Evolutionary conservation across 768 basidiomycete genomes (phyloP).

Genomic region (Goffeauzyma gilvescens): DNA sequence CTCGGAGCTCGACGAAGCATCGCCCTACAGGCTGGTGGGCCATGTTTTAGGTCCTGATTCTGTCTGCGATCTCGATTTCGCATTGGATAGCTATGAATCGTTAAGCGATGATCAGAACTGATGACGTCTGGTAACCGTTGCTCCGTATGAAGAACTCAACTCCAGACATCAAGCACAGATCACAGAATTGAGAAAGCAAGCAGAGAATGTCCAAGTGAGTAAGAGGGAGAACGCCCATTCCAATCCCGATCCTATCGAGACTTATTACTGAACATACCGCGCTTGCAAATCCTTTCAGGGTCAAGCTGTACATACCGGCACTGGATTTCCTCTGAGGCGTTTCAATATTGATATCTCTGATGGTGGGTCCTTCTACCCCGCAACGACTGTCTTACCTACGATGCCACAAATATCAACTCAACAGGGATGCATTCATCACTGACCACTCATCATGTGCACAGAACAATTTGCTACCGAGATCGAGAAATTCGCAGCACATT

Average conservation of each 20-base stretch:
- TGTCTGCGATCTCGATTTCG: neutral
- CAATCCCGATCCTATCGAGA: neutral
- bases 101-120: no score
- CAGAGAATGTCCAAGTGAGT: conserved; percentile 53
- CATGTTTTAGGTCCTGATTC: no score
- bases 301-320: conserved; percentile 52
- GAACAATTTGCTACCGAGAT: conserved; percentile 83
- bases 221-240: neutral
- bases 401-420: no score
- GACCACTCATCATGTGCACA: no score
- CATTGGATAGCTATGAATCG: conserved; percentile 18
- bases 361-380: conserved; percentile 16
- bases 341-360: conserved; percentile 67
- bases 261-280: conserved; percentile 5
- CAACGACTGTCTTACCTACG: no score
- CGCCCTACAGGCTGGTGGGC: neutral
- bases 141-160: no score
- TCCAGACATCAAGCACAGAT: conserved; percentile 63
- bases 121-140: no score
- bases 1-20: no score
- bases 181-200: conserved; percentile 47
- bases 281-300: conserved; percentile 35
- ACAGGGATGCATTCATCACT: no score
- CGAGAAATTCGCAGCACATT: conserved; percentile 70
- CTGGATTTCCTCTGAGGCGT: conserved; percentile 60